Percentiles rank a stretch among this genome's conserved stretches.
Evolutionary conservation across 2,329 filamentous ascomycete genomes (phyloP).

Genomic region (Penicillium sp.): DNA sequence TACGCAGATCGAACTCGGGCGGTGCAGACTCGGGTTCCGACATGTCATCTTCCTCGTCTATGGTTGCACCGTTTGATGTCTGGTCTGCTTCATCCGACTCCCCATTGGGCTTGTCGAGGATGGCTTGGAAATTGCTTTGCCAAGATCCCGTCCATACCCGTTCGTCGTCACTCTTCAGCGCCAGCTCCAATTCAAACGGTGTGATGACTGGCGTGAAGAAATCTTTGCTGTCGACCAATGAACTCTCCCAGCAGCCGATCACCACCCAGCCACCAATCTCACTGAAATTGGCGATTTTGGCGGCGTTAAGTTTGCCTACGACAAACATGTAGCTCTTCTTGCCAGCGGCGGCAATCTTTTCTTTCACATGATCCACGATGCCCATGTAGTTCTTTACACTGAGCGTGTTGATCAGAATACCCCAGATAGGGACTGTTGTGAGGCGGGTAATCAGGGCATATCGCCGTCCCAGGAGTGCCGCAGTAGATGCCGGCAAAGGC

Average conservation of each 20-base stretch:
- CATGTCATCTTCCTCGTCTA: slow-evolving; percentile 57
- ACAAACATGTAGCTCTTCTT: slow-evolving; percentile 98
- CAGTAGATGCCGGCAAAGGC: slow-evolving; percentile 51
- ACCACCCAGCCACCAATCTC: slow-evolving; percentile 97
- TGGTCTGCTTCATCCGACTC: slow-evolving; percentile 27
- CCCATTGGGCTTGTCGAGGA: slow-evolving; percentile 49
- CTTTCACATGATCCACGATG: slow-evolving; percentile 72
- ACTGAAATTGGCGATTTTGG: slow-evolving; percentile 93
- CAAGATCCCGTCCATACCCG: slow-evolving; percentile 85
- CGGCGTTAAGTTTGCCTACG: slow-evolving; percentile 92
- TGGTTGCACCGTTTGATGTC: slow-evolving; percentile 25
- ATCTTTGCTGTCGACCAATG: slow-evolving; percentile 81
- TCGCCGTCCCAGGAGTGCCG: slow-evolving; percentile 71
- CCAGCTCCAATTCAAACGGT: slow-evolving; percentile 86
- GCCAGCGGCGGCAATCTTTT: slow-evolving; percentile 72
- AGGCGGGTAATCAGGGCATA: slow-evolving; percentile 85
- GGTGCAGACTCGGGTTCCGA: slow-evolving; percentile 69
- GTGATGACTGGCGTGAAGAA: slow-evolving; percentile 90
- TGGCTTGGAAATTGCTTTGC: slow-evolving; percentile 79
- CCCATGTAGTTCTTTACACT: slow-evolving; percentile 86
- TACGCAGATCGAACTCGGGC: slow-evolving; percentile 89
- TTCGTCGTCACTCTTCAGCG: slow-evolving; percentile 71
- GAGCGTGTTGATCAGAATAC: slow-evolving; percentile 93
- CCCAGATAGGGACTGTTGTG: slow-evolving; percentile 78
- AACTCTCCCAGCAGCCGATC: slow-evolving; percentile 97